phyloP scores from a whole-genome alignment of 2,329 filamentous ascomycete species.

The Apiospora saccharicola region DNA sequence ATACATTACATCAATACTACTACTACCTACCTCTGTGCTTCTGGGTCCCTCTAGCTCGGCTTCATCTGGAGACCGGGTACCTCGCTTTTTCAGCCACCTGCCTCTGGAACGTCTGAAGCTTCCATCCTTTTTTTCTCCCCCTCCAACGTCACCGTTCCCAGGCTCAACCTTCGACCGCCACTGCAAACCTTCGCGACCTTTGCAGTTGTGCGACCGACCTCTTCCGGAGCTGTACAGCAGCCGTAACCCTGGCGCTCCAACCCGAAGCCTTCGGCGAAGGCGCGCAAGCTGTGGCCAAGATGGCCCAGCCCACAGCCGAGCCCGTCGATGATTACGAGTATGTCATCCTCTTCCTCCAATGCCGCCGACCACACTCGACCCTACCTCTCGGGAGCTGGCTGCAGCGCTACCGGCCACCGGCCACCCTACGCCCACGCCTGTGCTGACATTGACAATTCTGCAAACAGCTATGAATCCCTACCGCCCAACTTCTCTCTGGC shows the following conservation, averaged over 20 bases:
- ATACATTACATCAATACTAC: neutral
- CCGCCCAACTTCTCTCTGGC: constrained; percentile 92
- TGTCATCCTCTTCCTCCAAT: constrained; percentile 41
- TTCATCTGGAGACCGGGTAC: constrained; percentile 1
- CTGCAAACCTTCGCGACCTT: constrained; percentile 23
- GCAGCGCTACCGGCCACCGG: neutral
- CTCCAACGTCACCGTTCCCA: constrained; percentile 8
- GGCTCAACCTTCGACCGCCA: constrained; percentile 7
- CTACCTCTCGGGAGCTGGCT: neutral
- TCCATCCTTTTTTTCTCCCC: neutral
- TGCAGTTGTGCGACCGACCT: constrained; percentile 24
- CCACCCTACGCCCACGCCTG: constrained; percentile 2
- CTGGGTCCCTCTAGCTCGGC: neutral
- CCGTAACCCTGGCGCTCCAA: constrained; percentile 70
- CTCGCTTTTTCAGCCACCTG: constrained; percentile 18
- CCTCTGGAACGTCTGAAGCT: neutral
- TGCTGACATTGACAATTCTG: constrained; percentile 31
- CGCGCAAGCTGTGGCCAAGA: constrained; percentile 72
- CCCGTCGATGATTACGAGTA: constrained; percentile 73
- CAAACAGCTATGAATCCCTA: constrained; percentile 81
- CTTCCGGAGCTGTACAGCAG: constrained; percentile 29
- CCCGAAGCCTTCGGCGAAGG: constrained; percentile 67
- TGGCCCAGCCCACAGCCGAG: constrained; percentile 73
- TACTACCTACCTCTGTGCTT: neutral
- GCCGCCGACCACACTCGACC: neutral